A percentile compares a stretch with the other conserved stretches of the same genome.
Conservation (phyloP, 2,329 filamentous ascomycete species). For the Cladosporium oxysporum region DNA sequence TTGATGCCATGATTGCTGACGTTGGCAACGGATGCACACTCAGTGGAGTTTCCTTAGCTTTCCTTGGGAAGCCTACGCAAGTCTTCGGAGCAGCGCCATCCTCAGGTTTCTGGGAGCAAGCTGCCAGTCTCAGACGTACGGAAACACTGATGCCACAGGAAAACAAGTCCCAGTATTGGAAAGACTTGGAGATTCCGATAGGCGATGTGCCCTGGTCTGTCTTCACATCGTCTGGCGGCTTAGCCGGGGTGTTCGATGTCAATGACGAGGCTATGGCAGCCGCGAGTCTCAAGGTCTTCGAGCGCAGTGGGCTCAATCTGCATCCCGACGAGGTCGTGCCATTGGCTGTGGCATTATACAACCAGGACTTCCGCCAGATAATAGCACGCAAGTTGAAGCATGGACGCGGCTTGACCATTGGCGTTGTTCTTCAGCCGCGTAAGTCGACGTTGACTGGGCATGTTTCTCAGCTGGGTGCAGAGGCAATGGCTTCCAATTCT, state of each 20-base stretch:
- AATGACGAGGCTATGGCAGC: slow-evolving; percentile 78
- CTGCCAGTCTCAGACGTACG: background rate
- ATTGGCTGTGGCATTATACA: slow-evolving; percentile 77
- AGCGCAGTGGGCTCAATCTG: slow-evolving; percentile 86
- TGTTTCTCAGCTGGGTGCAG: background rate
- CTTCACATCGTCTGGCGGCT: slow-evolving; percentile 70
- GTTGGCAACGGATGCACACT: slow-evolving; percentile 89
- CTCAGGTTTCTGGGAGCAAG: slow-evolving; percentile 7
- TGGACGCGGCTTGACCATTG: background rate
- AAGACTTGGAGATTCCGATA: slow-evolving; percentile 7
- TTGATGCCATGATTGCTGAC: slow-evolving; percentile 69
- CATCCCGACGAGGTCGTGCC: slow-evolving; percentile 87
- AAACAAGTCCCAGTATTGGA: slow-evolving; percentile 3
- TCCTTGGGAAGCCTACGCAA: slow-evolving; percentile 67
- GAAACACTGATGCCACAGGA: background rate
- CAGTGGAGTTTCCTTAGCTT: slow-evolving; percentile 76
- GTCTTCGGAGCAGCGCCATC: slow-evolving; percentile 88
- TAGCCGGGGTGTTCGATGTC: slow-evolving; percentile 71
- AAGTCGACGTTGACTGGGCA: slow-evolving; percentile 7
- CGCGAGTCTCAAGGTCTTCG: slow-evolving; percentile 75
- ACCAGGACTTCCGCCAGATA: slow-evolving; percentile 72
- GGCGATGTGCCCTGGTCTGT: slow-evolving; percentile 68
- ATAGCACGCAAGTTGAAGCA: background rate
- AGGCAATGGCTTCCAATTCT: background rate
- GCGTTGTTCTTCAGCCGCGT: slow-evolving; percentile 6